Conservation (phyloP, 2,329 filamentous ascomycete genomes). For the Myriosclerotinia duriaeana region DNA sequence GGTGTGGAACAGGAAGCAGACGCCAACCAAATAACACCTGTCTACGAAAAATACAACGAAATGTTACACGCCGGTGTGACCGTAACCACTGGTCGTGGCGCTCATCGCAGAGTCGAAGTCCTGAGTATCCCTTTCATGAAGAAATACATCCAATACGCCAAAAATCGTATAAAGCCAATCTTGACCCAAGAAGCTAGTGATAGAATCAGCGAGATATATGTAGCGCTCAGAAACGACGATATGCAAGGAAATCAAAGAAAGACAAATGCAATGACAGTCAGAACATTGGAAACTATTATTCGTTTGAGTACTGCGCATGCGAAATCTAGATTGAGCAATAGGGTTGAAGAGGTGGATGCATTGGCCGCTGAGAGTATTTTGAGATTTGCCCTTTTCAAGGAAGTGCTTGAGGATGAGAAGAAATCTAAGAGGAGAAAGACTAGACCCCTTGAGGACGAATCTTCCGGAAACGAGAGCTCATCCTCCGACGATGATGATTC, state of each 20-base stretch:
- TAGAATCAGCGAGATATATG: conserved; percentile 87
- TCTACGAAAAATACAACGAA: conserved; percentile 93
- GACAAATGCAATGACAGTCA: conserved; percentile 92
- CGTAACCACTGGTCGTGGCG: conserved; percentile 69
- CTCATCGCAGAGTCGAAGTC: conserved; percentile 78
- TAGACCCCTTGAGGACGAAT: conserved; percentile 56
- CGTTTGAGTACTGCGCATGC: conserved; percentile 95
- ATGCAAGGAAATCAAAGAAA: conserved; percentile 90
- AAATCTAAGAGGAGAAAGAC: conserved; percentile 80
- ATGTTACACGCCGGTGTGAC: conserved; percentile 94
- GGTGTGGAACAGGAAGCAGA: conserved; percentile 76
- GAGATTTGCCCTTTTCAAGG: conserved; percentile 95
- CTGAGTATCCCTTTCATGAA: conserved; percentile 98
- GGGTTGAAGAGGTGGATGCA: conserved; percentile 88
- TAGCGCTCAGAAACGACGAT: conserved; percentile 90
- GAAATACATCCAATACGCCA: conserved; percentile 99
- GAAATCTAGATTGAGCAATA: conserved; percentile 82
- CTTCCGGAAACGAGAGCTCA: conserved; percentile 60
- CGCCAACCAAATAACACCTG: conserved; percentile 74
- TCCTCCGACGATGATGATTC: conserved; percentile 40
- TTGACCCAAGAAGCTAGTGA: conserved; percentile 89
- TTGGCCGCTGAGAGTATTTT: conserved; percentile 84
- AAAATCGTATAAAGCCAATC: conserved; percentile 83
- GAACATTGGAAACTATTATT: conserved; percentile 97
- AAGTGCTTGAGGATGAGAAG: conserved; percentile 77